Evolutionary conservation across 2,329 filamentous ascomycete genomes (phyloP), one percentile per base, ranked within the genome.

Genomic region (Fusarium buharicum): DNA sequence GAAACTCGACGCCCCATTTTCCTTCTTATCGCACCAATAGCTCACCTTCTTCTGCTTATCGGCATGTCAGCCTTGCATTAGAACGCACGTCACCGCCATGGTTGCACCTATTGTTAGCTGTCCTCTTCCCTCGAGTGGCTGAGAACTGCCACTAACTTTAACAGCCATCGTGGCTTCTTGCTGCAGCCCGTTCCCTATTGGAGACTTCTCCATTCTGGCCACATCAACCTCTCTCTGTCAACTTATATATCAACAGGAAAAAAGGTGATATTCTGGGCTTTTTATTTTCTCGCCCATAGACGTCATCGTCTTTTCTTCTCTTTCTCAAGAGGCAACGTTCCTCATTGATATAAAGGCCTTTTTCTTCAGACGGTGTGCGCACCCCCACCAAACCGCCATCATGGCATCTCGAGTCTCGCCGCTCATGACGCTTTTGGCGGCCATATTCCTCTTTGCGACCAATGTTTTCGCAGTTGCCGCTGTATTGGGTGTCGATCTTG

Each of bases 401-500:
- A 79, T 79, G 77, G 71, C 74, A 60, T 64, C 67, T 61, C 66
- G 70, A 62, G 66, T 70, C 17, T 77, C 77, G 53, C 74, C 76
- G 36, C 65, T 79, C 68, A 72, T 70, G 65, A 70, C 75, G 64
- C 72, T 78, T 68, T 72, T 79, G 45, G 76, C 75, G 64, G 74
- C 72, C 49, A 50, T 77, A 49, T 72, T 77, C 47, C 65, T 78
- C 45, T 66, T 78, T 34, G 70, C 76, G n/a, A 64, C 73, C 41
- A 73, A 85, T 65, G 83, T 82, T 37, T 78, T 83, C 37, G 84
- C 84, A 22, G 78, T 79, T 45, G 81, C 92, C 9, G 92, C 92
- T 49, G 93, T 98, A 16, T 82, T 99, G 18, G 95, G 95, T 63
- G 86, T 99, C 71, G 95, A 99, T 78, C 84, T 99, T 50, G 95